Percentiles rank a stretch among this genome's conserved stretches.
Conservation (phyloP, 1,139 yeast genomes). For the Diutina pseudorugosa region DNA sequence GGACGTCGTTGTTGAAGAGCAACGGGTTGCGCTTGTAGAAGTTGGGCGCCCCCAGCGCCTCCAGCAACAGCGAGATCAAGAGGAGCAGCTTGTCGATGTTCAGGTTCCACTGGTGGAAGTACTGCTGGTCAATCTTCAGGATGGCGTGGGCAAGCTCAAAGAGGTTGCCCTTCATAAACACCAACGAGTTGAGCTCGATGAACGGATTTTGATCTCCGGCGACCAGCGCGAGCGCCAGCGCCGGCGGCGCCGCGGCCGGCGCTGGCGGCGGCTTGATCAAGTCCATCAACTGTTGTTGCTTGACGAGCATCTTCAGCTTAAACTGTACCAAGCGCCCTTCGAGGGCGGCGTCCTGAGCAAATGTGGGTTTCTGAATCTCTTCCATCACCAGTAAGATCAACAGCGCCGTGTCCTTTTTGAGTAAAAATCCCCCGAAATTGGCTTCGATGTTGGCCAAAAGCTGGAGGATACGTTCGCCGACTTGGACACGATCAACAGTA, state of each 20-base stretch:
- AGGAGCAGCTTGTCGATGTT: slow-evolving; percentile 36
- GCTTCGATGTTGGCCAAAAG: slow-evolving; percentile 21
- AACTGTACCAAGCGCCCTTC: slow-evolving; percentile 10
- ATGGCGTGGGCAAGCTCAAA: slow-evolving; percentile 43
- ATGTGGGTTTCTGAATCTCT: slow-evolving; percentile 10
- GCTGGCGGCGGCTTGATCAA: slow-evolving; percentile 11
- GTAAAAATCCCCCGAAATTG: slow-evolving; percentile 27
- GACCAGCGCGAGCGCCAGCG: neutral
- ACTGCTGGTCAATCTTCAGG: slow-evolving; percentile 44
- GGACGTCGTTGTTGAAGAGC: slow-evolving; percentile 54
- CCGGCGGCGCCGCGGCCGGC: neutral
- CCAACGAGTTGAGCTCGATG: slow-evolving; percentile 21
- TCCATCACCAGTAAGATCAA: slow-evolving; percentile 24
- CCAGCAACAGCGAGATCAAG: slow-evolving; percentile 19
- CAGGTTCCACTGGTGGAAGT: slow-evolving; percentile 63
- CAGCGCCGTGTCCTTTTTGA: slow-evolving; percentile 30
- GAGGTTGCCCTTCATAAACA: slow-evolving; percentile 20
- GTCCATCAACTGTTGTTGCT: slow-evolving; percentile 23
- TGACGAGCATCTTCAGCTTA: slow-evolving; percentile 21
- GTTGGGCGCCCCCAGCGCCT: slow-evolving; percentile 12
- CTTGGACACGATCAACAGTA: slow-evolving; percentile 7
- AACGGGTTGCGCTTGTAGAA: slow-evolving; percentile 34
- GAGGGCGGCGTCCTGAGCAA: neutral
- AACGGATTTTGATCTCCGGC: slow-evolving; percentile 13
- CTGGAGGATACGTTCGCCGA: slow-evolving; percentile 11